Evolutionary conservation across 2,329 filamentous ascomycete genomes (phyloP).

Genomic region (Calonectria leucothoes): DNA sequence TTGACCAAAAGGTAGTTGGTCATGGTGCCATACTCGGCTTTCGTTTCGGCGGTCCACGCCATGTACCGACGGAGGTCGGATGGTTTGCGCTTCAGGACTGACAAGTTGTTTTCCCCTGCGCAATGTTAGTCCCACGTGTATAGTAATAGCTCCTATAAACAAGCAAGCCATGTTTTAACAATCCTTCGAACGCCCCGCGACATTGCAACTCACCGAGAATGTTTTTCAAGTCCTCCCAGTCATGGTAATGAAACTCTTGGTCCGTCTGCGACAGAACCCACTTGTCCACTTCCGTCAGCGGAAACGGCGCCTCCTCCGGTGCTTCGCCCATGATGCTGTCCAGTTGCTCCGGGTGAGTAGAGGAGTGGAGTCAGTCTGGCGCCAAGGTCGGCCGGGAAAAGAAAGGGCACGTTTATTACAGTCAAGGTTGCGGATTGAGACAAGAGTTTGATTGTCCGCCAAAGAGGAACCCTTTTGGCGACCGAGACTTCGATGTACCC

Average conservation of each 20-base stretch:
- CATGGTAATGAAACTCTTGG: slow-evolving; percentile 75
- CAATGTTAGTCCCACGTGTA: slow-evolving; percentile 27
- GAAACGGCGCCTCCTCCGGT: slow-evolving; percentile 62
- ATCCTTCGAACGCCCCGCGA: background rate
- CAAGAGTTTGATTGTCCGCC: background rate
- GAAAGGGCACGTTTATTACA: background rate
- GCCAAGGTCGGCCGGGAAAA: background rate
- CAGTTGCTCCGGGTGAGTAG: slow-evolving; percentile 2
- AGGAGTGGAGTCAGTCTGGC: background rate
- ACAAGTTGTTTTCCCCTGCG: slow-evolving; percentile 70
- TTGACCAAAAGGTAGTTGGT: slow-evolving; percentile 81
- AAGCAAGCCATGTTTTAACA: background rate
- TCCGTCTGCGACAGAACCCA: slow-evolving; percentile 74
- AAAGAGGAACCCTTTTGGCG: background rate
- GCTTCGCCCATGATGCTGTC: slow-evolving; percentile 54
- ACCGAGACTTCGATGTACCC: background rate
- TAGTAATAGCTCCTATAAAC: background rate
- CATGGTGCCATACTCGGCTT: slow-evolving; percentile 81
- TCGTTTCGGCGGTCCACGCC: slow-evolving; percentile 77
- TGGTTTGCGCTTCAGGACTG: slow-evolving; percentile 81
- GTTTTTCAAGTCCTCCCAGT: slow-evolving; percentile 78
- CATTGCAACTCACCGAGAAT: slow-evolving; percentile 67
- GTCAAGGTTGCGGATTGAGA: background rate
- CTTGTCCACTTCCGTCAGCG: slow-evolving; percentile 69
- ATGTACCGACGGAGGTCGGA: slow-evolving; percentile 85